Conservation (phyloP, 768 basidiomycete species). For the Pulveroboletus frians region DNA sequence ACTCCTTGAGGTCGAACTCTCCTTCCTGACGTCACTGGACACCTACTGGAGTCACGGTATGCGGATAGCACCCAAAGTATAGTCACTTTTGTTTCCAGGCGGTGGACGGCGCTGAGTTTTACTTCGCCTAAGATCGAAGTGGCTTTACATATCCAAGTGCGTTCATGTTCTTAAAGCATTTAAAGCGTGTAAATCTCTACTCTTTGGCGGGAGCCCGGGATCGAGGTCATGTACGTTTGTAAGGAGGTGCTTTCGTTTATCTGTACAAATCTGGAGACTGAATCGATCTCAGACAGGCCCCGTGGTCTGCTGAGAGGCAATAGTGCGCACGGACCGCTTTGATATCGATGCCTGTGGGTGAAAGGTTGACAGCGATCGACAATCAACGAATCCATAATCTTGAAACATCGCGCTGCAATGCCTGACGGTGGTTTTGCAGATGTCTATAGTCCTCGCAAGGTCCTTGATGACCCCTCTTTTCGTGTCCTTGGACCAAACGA, state of each 20-base stretch:
- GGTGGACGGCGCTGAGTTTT: background rate
- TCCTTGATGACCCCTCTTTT: constrained; percentile 53
- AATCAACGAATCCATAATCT: background rate
- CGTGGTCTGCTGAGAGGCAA: constrained; percentile 4
- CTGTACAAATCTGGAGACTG: no score
- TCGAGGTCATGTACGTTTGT: no score
- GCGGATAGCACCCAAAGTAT: background rate
- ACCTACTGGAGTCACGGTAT: background rate
- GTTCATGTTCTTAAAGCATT: background rate
- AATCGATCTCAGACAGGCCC: no score
- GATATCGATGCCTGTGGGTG: background rate
- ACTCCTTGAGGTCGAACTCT: no score
- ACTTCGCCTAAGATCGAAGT: no score
- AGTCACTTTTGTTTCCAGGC: background rate
- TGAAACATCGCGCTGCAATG: constrained; percentile 12
- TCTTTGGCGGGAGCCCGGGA: background rate
- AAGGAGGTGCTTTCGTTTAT: no score
- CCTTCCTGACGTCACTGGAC: no score
- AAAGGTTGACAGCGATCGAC: background rate
- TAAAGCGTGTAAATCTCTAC: background rate
- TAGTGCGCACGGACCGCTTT: background rate
- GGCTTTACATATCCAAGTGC: no score
- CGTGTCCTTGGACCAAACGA: constrained; percentile 48
- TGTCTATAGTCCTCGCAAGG: constrained; percentile 50
- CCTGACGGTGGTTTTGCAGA: constrained; percentile 31